Evolutionary conservation across 2,329 filamentous ascomycete genomes (phyloP).

Genomic region (Colletotrichum zoysiae): DNA sequence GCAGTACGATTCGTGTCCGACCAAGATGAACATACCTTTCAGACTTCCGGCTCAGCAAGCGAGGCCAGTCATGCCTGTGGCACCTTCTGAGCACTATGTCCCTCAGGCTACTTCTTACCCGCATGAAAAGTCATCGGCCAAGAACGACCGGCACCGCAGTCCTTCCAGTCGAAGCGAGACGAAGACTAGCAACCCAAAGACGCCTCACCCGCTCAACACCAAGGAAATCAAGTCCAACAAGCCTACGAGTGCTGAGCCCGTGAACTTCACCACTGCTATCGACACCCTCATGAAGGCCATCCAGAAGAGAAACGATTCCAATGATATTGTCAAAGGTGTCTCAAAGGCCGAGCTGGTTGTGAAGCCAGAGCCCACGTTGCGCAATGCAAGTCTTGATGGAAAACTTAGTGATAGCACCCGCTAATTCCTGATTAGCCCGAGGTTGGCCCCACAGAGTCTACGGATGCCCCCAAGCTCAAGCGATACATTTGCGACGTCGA

Average conservation of each 20-base stretch:
- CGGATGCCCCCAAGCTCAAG: constrained; percentile 56
- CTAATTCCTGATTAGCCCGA: too few species aligned
- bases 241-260: constrained; percentile 61
- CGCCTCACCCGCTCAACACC: constrained; percentile 45
- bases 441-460: constrained; percentile 9
- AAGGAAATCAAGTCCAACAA: constrained; percentile 61
- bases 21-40: constrained; percentile 51
- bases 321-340: constrained; percentile 46
- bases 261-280: constrained; percentile 81
- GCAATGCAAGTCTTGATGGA: too few species aligned
- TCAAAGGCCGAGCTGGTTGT: constrained; percentile 36
- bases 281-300: constrained; percentile 92
- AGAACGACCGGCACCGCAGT: constrained; percentile 32
- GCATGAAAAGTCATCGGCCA: constrained; percentile 21
- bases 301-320: constrained; percentile 71
- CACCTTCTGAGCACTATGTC: constrained; percentile 29
- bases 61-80: constrained; percentile 43
- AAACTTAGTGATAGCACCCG: too few species aligned
- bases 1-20: constrained; percentile 55
- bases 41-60: constrained; percentile 48
- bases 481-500: constrained; percentile 80
- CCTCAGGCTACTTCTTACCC: constrained; percentile 32
- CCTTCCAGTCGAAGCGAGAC: constrained; percentile 38
- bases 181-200: constrained; percentile 31
- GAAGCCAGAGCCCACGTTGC: constrained; percentile 33